A percentile compares a stretch with the other conserved stretches of the same genome.
These are phyloP conservation scores for Vitis vinifera DNA, from an alignment of 164 flowering plant genomes.

Conservation along the genomic window DNA sequence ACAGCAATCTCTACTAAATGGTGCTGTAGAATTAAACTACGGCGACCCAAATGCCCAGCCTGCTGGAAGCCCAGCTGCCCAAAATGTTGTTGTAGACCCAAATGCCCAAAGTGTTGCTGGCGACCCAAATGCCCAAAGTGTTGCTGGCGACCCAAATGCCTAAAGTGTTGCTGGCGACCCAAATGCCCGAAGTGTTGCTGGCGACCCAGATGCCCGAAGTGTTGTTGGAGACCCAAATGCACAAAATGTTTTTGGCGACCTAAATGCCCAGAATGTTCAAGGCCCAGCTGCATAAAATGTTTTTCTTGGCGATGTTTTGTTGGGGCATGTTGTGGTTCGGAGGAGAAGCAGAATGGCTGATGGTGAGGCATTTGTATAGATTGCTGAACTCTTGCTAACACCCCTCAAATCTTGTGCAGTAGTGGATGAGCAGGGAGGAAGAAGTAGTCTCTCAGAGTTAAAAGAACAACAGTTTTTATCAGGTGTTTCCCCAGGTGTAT, in stretches of 20 bases:
- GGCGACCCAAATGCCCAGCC: constrained; percentile 38
- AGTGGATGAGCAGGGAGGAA: constrained; percentile 16
- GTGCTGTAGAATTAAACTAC: constrained; percentile 44
- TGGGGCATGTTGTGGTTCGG: neutral
- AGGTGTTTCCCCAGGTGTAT: no score
- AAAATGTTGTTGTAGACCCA: constrained; percentile 21
- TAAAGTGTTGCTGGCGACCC: neutral
- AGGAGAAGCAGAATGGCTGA: constrained; percentile 15
- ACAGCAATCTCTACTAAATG: constrained; percentile 9
- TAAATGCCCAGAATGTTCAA: constrained; percentile 7
- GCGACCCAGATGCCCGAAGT: constrained; percentile 14
- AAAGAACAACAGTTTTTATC: neutral
- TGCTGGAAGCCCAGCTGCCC: constrained; percentile 17
- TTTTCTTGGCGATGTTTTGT: constrained; percentile 1
- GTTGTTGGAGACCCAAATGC: constrained; percentile 20
- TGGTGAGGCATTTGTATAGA: constrained; percentile 20
- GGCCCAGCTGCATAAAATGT: constrained; percentile 16
- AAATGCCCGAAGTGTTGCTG: constrained; percentile 10
- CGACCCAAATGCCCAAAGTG: constrained; percentile 20
- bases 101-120: constrained; percentile 15
- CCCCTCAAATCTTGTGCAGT: constrained; percentile 18
- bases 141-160: neutral
- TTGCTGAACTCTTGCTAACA: constrained; percentile 23
- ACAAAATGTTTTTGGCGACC: neutral
- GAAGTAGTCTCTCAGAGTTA: neutral